phyloP scores from a whole-genome alignment of 441 rosid species.

The Pelargonium fulgidum region DNA sequence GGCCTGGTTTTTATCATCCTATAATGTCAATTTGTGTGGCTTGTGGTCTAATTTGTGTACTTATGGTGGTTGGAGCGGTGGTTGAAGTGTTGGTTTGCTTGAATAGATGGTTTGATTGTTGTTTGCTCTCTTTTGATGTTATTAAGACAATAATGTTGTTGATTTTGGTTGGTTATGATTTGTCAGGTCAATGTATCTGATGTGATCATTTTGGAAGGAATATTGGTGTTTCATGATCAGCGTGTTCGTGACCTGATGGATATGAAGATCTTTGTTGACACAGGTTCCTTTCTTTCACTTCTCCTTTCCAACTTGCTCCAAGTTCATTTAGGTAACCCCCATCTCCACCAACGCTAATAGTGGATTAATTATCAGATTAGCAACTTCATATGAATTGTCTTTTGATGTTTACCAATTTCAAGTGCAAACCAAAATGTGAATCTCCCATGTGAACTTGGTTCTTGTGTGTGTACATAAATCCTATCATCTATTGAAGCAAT shows the following conservation, averaged over 20 bases:
- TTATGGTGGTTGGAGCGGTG: not conserved
- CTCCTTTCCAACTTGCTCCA: not conserved
- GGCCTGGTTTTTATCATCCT: not conserved
- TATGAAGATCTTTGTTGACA: constrained; percentile 93
- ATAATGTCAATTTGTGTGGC: not conserved
- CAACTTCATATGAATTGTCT: not conserved
- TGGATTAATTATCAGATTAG: not conserved
- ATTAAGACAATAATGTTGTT: not conserved
- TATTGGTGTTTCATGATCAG: constrained; percentile 82
- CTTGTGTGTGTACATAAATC: not conserved
- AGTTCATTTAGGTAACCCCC: not conserved
- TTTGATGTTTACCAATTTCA: not conserved
- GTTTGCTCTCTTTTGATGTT: not conserved
- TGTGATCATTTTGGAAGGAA: constrained; percentile 94
- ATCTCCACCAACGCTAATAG: not conserved
- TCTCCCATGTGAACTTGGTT: not conserved
- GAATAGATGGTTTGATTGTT: not conserved
- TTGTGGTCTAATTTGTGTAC: not conserved
- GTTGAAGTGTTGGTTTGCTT: too few species aligned
- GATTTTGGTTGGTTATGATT: not conserved
- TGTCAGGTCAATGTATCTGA: constrained; percentile 91
- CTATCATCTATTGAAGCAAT: not conserved
- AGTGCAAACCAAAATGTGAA: not conserved
- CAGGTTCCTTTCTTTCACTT: constrained; percentile 43
- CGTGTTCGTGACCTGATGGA: constrained; percentile 81